phyloP scores from a whole-genome alignment of 2,329 filamentous ascomycete genomes.

The Periconia digitata region DNA sequence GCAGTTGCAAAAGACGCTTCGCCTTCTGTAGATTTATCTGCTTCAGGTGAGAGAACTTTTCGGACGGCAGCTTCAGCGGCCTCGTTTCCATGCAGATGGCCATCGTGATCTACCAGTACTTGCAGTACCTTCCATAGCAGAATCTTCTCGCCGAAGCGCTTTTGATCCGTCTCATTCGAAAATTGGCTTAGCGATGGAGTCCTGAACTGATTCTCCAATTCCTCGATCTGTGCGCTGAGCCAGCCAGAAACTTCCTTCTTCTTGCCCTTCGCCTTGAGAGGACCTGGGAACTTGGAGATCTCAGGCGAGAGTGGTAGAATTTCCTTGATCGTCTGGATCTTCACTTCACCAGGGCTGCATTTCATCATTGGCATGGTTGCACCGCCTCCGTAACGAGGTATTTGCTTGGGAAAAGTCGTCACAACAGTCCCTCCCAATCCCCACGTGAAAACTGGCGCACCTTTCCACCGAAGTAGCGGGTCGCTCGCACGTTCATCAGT shows the following conservation, averaged over 20 bases:
- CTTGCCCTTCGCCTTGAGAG: slow-evolving; percentile 84
- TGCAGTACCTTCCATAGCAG: slow-evolving; percentile 86
- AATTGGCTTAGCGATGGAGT: slow-evolving; percentile 51
- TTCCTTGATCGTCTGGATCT: slow-evolving; percentile 73
- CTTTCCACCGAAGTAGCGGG: slow-evolving; percentile 85
- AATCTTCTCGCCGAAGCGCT: slow-evolving; percentile 75
- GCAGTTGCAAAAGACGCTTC: slow-evolving; percentile 33
- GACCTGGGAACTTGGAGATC: slow-evolving; percentile 82
- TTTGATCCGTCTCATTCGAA: slow-evolving; percentile 61
- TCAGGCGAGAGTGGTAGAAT: slow-evolving; percentile 71
- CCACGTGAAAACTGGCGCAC: slow-evolving; percentile 83
- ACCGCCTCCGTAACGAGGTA: slow-evolving; percentile 81
- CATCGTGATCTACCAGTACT: slow-evolving; percentile 84
- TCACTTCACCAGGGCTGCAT: slow-evolving; percentile 79
- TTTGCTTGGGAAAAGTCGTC: slow-evolving; percentile 83
- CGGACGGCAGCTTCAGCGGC: slow-evolving; percentile 74
- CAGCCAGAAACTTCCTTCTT: slow-evolving; percentile 90
- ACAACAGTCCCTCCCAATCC: slow-evolving; percentile 81
- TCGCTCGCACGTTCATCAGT: slow-evolving; percentile 64
- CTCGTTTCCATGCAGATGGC: slow-evolving; percentile 71
- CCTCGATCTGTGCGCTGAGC: slow-evolving; percentile 75
- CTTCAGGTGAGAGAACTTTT: slow-evolving; percentile 68
- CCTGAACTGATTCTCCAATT: slow-evolving; percentile 61
- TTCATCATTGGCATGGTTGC: slow-evolving; percentile 75
- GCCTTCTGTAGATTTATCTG: slow-evolving; percentile 19